phyloP scores from a whole-genome alignment of 2,329 filamentous ascomycete species.

The Macrophomina phaseolina region DNA sequence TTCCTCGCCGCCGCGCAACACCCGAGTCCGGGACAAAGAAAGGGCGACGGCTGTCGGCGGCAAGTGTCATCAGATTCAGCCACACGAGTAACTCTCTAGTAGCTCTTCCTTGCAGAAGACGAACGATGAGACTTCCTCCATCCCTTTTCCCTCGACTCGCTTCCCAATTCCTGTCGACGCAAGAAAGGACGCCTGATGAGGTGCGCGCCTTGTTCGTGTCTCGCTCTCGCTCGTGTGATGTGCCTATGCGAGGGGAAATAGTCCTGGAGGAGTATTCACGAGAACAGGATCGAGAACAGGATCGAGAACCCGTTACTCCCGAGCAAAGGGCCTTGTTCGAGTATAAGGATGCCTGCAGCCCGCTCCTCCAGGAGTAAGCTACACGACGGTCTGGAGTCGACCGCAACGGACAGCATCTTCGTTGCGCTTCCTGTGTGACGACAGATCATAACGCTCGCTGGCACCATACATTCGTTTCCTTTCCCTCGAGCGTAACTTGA shows the following conservation, averaged over 20 bases:
- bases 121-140: background rate
- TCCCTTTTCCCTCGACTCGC: background rate
- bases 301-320: no score
- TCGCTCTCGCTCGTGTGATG: background rate
- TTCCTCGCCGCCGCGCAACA: background rate
- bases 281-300: slow-evolving; percentile 1
- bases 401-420: background rate
- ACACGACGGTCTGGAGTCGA: background rate
- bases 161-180: background rate
- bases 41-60: background rate
- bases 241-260: slow-evolving; percentile 4
- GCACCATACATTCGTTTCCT: background rate
- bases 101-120: slow-evolving; percentile 7
- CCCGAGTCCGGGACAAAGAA: background rate
- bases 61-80: background rate
- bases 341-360: background rate
- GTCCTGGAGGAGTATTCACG: background rate
- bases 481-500: background rate
- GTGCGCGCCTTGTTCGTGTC: slow-evolving; percentile 1
- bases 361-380: background rate
- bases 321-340: background rate
- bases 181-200: background rate
- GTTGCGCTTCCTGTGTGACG: background rate
- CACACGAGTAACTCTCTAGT: background rate
- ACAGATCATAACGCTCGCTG: background rate